phyloP scores from a whole-genome alignment of 129 eudicot genomes.

The Flaveria linearis region DNA sequence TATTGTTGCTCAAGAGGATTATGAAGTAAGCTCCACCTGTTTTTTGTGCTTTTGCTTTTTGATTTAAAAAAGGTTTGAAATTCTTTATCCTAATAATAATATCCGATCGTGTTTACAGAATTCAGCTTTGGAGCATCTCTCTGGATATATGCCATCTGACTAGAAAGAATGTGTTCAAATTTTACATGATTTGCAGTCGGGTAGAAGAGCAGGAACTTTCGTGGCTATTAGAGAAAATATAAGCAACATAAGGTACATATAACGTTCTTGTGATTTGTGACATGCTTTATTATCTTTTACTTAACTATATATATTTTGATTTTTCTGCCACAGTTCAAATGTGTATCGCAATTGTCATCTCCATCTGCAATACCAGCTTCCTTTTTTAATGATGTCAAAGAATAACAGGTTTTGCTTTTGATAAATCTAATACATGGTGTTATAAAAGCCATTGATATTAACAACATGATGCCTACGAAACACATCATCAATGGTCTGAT shows the following conservation, averaged over 20 bases:
- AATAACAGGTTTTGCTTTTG: constrained; percentile 10
- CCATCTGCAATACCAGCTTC: constrained; percentile 49
- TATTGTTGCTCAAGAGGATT: constrained; percentile 53
- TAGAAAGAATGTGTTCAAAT: constrained; percentile 69
- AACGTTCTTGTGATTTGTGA: not conserved
- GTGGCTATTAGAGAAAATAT: constrained; percentile 70
- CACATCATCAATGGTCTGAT: not conserved
- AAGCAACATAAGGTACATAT: constrained; percentile 63
- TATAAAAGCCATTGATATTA: not conserved
- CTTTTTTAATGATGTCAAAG: constrained; percentile 44
- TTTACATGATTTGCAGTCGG: constrained; percentile 60
- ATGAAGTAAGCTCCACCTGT: constrained; percentile 32
- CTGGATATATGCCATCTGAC: constrained; percentile 61
- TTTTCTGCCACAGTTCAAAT: constrained; percentile 58
- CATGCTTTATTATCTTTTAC: not conserved
- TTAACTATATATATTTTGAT: not conserved
- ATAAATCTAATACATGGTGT: not conserved
- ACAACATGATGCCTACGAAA: not conserved
- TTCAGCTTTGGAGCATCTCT: constrained; percentile 40
- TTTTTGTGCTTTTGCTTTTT: not conserved
- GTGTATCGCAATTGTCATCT: constrained; percentile 55
- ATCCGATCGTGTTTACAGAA: constrained; percentile 36
- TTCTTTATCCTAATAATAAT: not conserved
- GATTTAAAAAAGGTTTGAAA: not conserved
- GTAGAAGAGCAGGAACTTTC: constrained; percentile 54